phyloP scores from a whole-genome alignment of 768 basidiomycete genomes.

The Trametes coccinea region DNA sequence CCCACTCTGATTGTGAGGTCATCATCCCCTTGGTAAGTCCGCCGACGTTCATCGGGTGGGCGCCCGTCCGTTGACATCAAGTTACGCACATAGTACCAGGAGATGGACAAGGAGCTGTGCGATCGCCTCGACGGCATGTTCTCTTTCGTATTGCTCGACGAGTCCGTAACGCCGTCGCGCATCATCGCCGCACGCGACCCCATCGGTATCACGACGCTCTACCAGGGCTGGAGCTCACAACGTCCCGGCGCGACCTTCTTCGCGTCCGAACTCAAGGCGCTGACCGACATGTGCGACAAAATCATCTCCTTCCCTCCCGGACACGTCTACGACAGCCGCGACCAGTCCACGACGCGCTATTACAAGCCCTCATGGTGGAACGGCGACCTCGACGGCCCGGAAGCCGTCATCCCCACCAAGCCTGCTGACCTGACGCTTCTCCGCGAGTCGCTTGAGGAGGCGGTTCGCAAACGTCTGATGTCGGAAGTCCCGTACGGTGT shows the following conservation, averaged over 20 bases:
- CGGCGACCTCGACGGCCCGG: slow-evolving; percentile 67
- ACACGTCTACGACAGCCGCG: slow-evolving; percentile 89
- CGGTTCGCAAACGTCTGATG: slow-evolving; percentile 95
- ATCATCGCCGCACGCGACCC: slow-evolving; percentile 97
- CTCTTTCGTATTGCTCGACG: slow-evolving; percentile 95
- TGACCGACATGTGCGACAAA: slow-evolving; percentile 89
- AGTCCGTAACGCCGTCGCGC: slow-evolving; percentile 84
- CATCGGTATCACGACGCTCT: slow-evolving; percentile 97
- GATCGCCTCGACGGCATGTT: slow-evolving; percentile 95
- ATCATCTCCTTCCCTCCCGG: slow-evolving; percentile 97
- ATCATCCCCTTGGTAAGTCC: slow-evolving; percentile 81
- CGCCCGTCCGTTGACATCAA: not conserved
- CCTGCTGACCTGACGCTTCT: slow-evolving; percentile 66
- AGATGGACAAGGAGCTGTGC: slow-evolving; percentile 77
- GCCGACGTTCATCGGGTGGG: not conserved
- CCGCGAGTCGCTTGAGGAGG: slow-evolving; percentile 82
- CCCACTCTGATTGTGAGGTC: slow-evolving; percentile 97
- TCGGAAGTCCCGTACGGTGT: slow-evolving; percentile 98
- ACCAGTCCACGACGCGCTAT: slow-evolving; percentile 77
- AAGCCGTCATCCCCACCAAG: slow-evolving; percentile 56
- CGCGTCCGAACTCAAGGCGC: slow-evolving; percentile 92
- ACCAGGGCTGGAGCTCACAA: slow-evolving; percentile 91
- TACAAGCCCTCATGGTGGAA: slow-evolving; percentile 89
- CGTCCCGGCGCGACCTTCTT: slow-evolving; percentile 86
- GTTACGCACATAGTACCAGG: slow-evolving; percentile 63